A percentile compares a stretch with the other conserved stretches of the same genome.
phyloP scores from a whole-genome alignment of 371 early-diverging fungal genomes.

The Mucor indicus region DNA sequence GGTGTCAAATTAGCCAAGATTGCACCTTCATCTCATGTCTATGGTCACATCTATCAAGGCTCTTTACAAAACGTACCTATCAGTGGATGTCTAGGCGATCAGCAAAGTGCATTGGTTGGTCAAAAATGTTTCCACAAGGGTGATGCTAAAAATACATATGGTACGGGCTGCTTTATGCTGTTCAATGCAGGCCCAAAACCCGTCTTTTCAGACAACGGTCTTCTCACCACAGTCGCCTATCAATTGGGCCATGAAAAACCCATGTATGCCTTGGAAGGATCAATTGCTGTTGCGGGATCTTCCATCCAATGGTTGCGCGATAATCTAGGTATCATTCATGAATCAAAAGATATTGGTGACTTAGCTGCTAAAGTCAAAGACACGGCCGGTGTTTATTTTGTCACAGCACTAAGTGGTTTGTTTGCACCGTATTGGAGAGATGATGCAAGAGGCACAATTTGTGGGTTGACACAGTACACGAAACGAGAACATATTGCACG shows the following conservation, averaged over 20 bases:
- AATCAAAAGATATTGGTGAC: constrained; percentile 65
- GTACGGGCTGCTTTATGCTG: constrained; percentile 96
- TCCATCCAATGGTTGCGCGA: constrained; percentile 93
- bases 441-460: constrained; percentile 87
- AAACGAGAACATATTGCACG: constrained; percentile 80
- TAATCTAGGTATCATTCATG: constrained; percentile 74
- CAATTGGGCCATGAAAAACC: constrained; percentile 74
- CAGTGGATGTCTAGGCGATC: constrained; percentile 91
- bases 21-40: constrained; percentile 77
- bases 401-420: constrained; percentile 91
- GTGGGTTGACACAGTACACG: constrained; percentile 88
- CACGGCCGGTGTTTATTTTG: constrained; percentile 91
- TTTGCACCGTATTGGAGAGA: constrained; percentile 95
- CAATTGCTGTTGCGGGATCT: constrained; percentile 93
- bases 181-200: constrained; percentile 86
- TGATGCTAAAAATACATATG: constrained; percentile 91
- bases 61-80: constrained; percentile 69
- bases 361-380: constrained; percentile 50
- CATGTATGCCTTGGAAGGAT: constrained; percentile 93
- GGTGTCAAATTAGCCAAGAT: constrained; percentile 70
- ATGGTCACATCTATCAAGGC: constrained; percentile 64
- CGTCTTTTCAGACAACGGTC: constrained; percentile 80
- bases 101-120: constrained; percentile 95
- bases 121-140: constrained; percentile 78
- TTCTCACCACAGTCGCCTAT: constrained; percentile 92